Percentiles rank a stretch among this genome's conserved stretches.
Conservation (phyloP, 176 grass and related monocot species). For the Oryza australiensis region DNA sequence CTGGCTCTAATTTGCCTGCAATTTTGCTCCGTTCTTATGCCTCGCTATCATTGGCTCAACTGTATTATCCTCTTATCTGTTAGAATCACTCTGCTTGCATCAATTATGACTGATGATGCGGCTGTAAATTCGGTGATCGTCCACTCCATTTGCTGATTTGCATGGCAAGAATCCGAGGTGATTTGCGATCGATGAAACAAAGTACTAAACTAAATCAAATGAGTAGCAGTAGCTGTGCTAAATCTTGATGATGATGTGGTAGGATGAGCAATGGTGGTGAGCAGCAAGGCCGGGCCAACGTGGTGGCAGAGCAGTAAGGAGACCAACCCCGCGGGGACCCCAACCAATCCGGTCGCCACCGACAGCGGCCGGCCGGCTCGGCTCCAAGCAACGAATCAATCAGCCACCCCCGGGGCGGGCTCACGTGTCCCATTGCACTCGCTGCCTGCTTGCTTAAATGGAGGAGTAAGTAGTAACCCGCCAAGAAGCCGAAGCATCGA, state of each 20-base stretch:
- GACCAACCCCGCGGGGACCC: background rate
- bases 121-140: conserved; percentile 18
- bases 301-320: conserved; percentile 6
- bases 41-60: background rate
- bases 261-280: background rate
- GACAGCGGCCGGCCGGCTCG: conserved; percentile 38
- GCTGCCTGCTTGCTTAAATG: background rate
- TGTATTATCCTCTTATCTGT: background rate
- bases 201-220: background rate
- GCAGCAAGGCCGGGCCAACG: background rate
- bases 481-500: background rate
- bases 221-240: background rate
- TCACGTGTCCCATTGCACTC: conserved; percentile 37
- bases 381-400: conserved; percentile 51
- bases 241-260: background rate
- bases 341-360: conserved; percentile 26
- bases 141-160: conserved; percentile 5
- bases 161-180: background rate
- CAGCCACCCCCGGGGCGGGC: too few relatives aligned
- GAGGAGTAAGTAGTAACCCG: background rate
- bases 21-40: background rate
- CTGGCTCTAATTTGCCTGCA: conserved; percentile 28
- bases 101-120: background rate
- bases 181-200: background rate
- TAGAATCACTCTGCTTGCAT: background rate